Percentiles rank a stretch among this genome's conserved stretches.
Evolutionary conservation across 1,284 basidiomycete species (phyloP).

Genomic region (Sanghuangporus weigelae): DNA sequence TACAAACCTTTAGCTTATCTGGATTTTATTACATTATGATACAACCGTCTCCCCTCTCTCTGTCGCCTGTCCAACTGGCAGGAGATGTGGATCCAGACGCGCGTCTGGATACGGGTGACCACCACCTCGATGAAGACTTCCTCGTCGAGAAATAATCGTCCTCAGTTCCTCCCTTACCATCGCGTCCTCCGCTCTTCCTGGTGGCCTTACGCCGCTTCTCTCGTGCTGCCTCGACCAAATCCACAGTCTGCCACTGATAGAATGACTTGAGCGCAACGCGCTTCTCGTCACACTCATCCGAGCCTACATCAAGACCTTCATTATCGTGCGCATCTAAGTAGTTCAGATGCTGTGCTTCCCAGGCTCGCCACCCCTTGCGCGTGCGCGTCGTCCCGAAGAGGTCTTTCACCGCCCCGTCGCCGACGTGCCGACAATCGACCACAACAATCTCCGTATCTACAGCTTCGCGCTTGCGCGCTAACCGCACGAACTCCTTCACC

Average conservation of each 20-base stretch:
- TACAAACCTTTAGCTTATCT: neutral
- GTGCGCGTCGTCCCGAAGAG: conserved; percentile 53
- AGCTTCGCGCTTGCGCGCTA: conserved; percentile 43
- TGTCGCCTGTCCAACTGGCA: conserved; percentile 19
- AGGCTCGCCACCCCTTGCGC: conserved; percentile 65
- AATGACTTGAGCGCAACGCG: conserved; percentile 82
- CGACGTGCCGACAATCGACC: conserved; percentile 72
- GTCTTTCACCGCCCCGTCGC: conserved; percentile 57
- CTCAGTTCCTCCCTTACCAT: conserved; percentile 1
- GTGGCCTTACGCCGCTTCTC: conserved; percentile 49
- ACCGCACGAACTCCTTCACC: conserved; percentile 63
- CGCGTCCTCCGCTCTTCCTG: conserved; percentile 26
- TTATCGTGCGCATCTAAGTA: conserved; percentile 66
- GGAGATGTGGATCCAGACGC: conserved; percentile 31
- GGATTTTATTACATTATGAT: conserved; percentile 20
- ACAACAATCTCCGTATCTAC: conserved; percentile 54
- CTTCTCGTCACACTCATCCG: conserved; percentile 69
- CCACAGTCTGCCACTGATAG: conserved; percentile 82
- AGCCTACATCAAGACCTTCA: conserved; percentile 55
- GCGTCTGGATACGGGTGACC: conserved; percentile 37
- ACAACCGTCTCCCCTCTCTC: conserved; percentile 19
- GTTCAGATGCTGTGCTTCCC: conserved; percentile 56
- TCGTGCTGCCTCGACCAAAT: conserved; percentile 56
- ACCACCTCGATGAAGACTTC: conserved; percentile 40
- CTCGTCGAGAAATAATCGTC: conserved; percentile 21